A percentile compares a stretch with the other conserved stretches of the same genome.
phyloP scores from a whole-genome alignment of 768 basidiomycete genomes.

The Kondoa malvinella region DNA sequence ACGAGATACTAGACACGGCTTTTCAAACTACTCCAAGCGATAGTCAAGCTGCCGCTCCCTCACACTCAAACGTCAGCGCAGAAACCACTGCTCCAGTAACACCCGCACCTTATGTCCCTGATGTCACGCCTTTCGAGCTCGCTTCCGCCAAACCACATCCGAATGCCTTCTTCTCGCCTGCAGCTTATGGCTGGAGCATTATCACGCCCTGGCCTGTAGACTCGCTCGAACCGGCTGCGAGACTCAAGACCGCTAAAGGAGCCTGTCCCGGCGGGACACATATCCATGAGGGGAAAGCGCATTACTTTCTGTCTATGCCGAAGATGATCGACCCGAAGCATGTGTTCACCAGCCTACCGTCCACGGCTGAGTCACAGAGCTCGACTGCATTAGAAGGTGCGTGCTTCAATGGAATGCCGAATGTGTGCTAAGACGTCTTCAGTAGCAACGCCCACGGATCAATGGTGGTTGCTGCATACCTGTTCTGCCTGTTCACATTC shows the following conservation, averaged over 20 bases:
- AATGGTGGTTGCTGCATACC: not conserved
- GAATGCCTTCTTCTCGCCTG: constrained; percentile 10
- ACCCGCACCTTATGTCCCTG: not conserved
- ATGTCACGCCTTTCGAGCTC: not conserved
- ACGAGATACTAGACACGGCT: not conserved
- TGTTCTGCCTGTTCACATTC: not conserved
- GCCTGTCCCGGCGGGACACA: not conserved
- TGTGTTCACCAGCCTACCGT: constrained; percentile 1
- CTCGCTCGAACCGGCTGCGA: not conserved
- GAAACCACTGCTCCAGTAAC: not conserved
- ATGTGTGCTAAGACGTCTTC: constrained; percentile 4
- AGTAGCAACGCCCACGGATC: not conserved
- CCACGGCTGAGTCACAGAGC: not conserved
- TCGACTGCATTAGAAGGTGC: not conserved
- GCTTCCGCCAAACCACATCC: constrained; percentile 14
- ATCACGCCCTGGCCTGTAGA: constrained; percentile 1
- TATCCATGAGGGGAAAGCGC: constrained; percentile 2
- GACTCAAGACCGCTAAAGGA: not conserved
- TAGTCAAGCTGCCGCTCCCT: not conserved
- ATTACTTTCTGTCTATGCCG: constrained; percentile 12
- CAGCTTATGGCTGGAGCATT: constrained; percentile 12
- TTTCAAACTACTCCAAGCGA: not conserved
- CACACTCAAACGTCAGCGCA: not conserved
- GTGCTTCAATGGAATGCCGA: not conserved
- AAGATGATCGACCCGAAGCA: constrained; percentile 8